Conservation (phyloP, 176 grass and related monocot species). For the Dactylis glomerata region DNA sequence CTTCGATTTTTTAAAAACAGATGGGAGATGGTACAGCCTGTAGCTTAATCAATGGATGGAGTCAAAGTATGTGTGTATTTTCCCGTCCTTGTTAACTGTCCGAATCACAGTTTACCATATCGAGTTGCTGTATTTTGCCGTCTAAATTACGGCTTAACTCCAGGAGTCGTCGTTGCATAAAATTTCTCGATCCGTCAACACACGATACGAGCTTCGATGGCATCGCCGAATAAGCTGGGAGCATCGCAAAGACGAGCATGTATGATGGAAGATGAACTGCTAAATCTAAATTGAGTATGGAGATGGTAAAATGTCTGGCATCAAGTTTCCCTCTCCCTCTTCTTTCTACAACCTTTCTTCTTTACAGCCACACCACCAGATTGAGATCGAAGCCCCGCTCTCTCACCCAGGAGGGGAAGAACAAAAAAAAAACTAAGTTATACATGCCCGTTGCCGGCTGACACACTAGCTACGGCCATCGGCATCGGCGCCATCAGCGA, state of each 20-base stretch:
- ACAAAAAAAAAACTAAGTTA: not conserved
- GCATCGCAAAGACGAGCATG: not conserved
- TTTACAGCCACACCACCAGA: conserved; percentile 38
- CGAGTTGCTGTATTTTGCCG: not conserved
- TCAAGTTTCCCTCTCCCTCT: not conserved
- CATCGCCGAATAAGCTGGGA: not conserved
- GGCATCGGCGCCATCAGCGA: not conserved
- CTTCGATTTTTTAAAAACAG: not conserved
- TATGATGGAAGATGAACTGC: not conserved
- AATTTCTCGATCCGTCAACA: not conserved
- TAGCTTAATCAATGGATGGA: not conserved
- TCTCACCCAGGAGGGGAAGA: not conserved
- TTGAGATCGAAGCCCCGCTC: not conserved
- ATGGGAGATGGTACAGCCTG: not conserved
- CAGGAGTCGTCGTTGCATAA: not conserved
- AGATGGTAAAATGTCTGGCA: not conserved
- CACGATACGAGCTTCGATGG: not conserved
- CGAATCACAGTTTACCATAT: not conserved
- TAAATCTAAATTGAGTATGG: not conserved
- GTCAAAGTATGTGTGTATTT: not conserved
- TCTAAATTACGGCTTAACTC: not conserved
- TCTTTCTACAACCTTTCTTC: conserved; percentile 38
- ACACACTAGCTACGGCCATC: conserved; percentile 4
- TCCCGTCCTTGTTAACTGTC: not conserved
- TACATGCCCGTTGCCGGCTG: conserved; percentile 32